Evolutionary conservation across 306 rosid genomes (phyloP).

Genomic region (Rosa multiflora): DNA sequence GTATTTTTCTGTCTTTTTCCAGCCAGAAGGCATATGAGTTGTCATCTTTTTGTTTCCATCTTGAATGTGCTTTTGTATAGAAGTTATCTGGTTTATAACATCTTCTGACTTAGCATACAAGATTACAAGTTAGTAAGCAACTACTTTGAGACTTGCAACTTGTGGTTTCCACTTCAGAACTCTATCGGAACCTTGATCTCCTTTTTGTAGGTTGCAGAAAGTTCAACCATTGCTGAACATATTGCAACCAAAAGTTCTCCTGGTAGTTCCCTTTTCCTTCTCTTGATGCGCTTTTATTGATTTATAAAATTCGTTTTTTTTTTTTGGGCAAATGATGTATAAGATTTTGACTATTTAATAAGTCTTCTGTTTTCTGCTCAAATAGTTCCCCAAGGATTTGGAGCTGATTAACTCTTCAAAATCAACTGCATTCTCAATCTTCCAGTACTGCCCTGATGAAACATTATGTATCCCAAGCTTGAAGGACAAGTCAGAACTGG

Average conservation of each 20-base stretch:
- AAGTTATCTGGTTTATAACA: neutral
- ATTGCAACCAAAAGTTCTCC: conserved; percentile 60
- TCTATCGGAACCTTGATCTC: conserved; percentile 18
- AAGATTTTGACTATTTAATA: conserved; percentile 16
- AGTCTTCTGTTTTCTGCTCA: conserved; percentile 19
- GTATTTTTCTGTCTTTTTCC: neutral
- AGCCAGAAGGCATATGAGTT: neutral
- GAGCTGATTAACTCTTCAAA: conserved; percentile 34
- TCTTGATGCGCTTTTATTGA: neutral
- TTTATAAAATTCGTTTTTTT: neutral
- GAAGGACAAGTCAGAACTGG: conserved; percentile 47
- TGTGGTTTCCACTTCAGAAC: neutral
- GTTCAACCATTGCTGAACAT: conserved; percentile 53
- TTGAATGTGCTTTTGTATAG: neutral
- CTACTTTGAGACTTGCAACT: neutral
- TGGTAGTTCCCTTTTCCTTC: conserved; percentile 45
- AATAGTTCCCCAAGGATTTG: conserved; percentile 62
- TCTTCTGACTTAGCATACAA: neutral
- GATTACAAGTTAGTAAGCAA: neutral
- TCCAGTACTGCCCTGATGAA: conserved; percentile 55
- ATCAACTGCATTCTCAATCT: conserved; percentile 37
- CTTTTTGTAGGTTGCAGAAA: conserved; percentile 49
- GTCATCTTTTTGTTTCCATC: neutral
- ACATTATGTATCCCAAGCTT: conserved; percentile 41
- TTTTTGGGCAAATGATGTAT: neutral